Base-by-base conservation (phyloP, 78 protist genomes). In the Guillardia theta region DNA sequence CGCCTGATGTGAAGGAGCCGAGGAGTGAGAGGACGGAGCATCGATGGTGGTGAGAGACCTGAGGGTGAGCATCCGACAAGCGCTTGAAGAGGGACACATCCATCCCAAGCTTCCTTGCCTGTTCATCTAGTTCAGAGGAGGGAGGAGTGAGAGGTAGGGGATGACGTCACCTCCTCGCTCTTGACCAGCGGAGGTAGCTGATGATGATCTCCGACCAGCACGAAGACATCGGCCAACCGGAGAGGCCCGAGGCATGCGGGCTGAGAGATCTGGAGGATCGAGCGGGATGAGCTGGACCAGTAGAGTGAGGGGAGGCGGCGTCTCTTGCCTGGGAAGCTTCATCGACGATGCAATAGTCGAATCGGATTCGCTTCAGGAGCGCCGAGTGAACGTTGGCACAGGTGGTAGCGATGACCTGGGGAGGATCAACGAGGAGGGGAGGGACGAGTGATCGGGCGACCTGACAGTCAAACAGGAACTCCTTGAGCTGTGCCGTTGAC, bases 141-240 rank as follows among this genome's bases (percentile, higher is more conserved):
- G 18, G 62, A 18, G 62, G 12, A 12, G 12, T 53, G 62, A 53
- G 62, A 18, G 18, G 62, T 12, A 18, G n/a, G n/a, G 70, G 70
- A 58, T 58, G 36, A 24, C 8, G 48, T 64, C 19, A 88, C 96
- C 93, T 70, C 93, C 47, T 41, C 94, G 94, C 21, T 94, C 27
- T 33, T 46, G 95, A 58, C 92, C 90, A 43, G 95, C 95, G 76
- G 95, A 64, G 62, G 80, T 64, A n/a, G 94, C 95, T 5, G 99
- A 88, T 94, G 30, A 92, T 97, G 95, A 70, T 98, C 99, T 33
- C 99, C 99, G n/a, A 98, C 97, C 30, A 98, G 93, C 22, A 98
- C 95, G 44, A 97, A 98, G 18, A 4, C 22, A 8, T 48, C 48
- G 30, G 96, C 97, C 30, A 53, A 62, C 10, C 88, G 80, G 18